Conservation (phyloP, 768 basidiomycete species). For the Coprinopsis strossmayeri region DNA sequence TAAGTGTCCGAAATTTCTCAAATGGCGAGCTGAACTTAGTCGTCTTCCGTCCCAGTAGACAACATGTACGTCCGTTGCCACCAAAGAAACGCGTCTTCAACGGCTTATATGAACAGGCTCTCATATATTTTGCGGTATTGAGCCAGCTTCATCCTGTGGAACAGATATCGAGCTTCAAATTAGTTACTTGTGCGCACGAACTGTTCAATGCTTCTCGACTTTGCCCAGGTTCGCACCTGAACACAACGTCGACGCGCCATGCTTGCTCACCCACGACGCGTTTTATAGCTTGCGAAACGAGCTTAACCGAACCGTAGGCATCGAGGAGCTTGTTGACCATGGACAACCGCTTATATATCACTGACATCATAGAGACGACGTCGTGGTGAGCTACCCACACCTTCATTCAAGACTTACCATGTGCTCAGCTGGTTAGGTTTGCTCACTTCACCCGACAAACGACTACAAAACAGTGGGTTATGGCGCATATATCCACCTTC, state of each 20-base stretch:
- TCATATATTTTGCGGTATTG: slow-evolving; percentile 77
- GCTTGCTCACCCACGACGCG: no score
- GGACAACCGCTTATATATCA: no score
- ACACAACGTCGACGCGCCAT: no score
- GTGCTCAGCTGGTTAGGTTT: slow-evolving; percentile 41
- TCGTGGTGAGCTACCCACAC: slow-evolving; percentile 40
- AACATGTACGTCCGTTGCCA: slow-evolving; percentile 24
- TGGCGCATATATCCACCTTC: slow-evolving; percentile 26
- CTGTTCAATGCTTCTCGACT: slow-evolving; percentile 70
- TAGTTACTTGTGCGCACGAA: slow-evolving; percentile 83
- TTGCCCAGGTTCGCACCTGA: slow-evolving; percentile 61
- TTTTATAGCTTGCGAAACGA: slow-evolving; percentile 71
- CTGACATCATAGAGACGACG: slow-evolving; percentile 42
- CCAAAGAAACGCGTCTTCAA: slow-evolving; percentile 1
- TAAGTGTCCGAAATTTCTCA: slow-evolving; percentile 31
- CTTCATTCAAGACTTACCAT: neutral
- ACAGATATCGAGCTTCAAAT: slow-evolving; percentile 4
- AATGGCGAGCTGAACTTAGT: neutral
- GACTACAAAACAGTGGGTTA: slow-evolving; percentile 85
- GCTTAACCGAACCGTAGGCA: slow-evolving; percentile 69
- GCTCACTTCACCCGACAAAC: slow-evolving; percentile 79
- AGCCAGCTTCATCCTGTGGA: slow-evolving; percentile 7
- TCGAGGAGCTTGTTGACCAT: no score
- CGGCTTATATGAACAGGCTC: slow-evolving; percentile 45
- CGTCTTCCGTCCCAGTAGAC: slow-evolving; percentile 13